Evolutionary conservation across 2,329 filamentous ascomycete genomes (phyloP).

Genomic region (Botrytis aclada): DNA sequence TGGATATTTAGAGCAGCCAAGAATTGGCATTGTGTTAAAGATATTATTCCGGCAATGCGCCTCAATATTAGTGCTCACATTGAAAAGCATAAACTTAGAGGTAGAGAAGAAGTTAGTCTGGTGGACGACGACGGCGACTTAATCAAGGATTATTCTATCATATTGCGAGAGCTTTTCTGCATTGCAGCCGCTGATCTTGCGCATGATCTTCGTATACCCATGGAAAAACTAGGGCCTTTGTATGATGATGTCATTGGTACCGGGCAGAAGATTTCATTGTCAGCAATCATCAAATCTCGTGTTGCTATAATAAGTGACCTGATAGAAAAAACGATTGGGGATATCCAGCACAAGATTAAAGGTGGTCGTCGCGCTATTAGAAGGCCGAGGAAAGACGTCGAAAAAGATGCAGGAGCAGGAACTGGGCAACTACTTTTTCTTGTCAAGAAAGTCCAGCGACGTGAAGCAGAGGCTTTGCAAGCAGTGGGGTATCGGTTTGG

Average conservation of each 20-base stretch:
- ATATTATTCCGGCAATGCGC: constrained; percentile 69
- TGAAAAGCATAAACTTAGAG: constrained; percentile 38
- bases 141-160: constrained; percentile 66
- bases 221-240: constrained; percentile 64
- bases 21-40: constrained; percentile 69
- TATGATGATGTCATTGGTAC: constrained; percentile 76
- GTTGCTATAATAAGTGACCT: constrained; percentile 4
- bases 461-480: constrained; percentile 62
- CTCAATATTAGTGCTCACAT: constrained; percentile 60
- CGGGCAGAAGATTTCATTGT: constrained; percentile 40
- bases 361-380: constrained; percentile 9
- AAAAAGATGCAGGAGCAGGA: constrained; percentile 13
- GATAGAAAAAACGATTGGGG: not conserved
- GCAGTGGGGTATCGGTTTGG: constrained; percentile 78
- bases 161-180: constrained; percentile 83
- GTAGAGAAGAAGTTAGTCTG: constrained; percentile 44
- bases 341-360: constrained; percentile 17
- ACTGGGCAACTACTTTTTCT: constrained; percentile 69
- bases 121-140: constrained; percentile 54
- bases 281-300: constrained; percentile 15
- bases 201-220: constrained; percentile 57
- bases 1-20: constrained; percentile 83
- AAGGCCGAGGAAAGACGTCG: constrained; percentile 12
- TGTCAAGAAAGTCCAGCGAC: constrained; percentile 58
- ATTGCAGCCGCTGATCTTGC: constrained; percentile 74